These are phyloP conservation scores for Linnemannia schmuckeri DNA, from an alignment of 192 early-diverging fungal species.

Conservation along the genomic window DNA sequence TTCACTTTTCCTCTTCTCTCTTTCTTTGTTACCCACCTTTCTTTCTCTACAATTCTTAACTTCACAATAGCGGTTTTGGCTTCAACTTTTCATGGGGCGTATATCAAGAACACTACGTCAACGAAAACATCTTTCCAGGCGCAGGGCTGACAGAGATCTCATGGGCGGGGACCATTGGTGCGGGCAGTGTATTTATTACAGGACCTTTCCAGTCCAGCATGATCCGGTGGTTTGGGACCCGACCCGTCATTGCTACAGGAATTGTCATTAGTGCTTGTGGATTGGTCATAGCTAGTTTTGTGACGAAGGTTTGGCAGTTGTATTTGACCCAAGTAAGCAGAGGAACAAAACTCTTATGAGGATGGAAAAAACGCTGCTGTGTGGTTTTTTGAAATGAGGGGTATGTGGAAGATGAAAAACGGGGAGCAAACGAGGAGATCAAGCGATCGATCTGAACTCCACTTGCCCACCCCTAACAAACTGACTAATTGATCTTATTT, in stretches of 20 bases:
- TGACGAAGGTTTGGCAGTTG: slow-evolving; percentile 74
- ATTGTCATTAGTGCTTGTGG: slow-evolving; percentile 47
- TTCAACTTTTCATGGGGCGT: slow-evolving; percentile 53
- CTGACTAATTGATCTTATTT: background rate
- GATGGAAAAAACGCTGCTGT: background rate
- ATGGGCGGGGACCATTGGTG: slow-evolving; percentile 36
- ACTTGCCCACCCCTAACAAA: background rate
- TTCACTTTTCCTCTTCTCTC: background rate
- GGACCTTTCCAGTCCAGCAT: slow-evolving; percentile 33
- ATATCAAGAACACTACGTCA: slow-evolving; percentile 31
- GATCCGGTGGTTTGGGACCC: slow-evolving; percentile 20
- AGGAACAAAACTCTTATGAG: background rate
- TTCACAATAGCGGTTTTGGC: slow-evolving; percentile 20
- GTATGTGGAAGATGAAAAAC: too few relatives aligned
- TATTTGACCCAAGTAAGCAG: slow-evolving; percentile 68
- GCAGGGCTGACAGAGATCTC: slow-evolving; percentile 24
- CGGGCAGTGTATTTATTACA: slow-evolving; percentile 34
- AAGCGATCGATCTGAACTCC: too few relatives aligned
- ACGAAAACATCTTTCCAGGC: slow-evolving; percentile 33
- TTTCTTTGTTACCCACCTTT: background rate
- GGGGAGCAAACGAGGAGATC: too few relatives aligned
- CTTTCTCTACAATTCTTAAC: background rate
- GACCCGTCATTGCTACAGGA: slow-evolving; percentile 21
- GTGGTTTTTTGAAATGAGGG: too few relatives aligned
- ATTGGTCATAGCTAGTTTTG: slow-evolving; percentile 72